Evolutionary conservation across 208 protist species (phyloP).

Genomic region (Leishmania martiniquensis): DNA sequence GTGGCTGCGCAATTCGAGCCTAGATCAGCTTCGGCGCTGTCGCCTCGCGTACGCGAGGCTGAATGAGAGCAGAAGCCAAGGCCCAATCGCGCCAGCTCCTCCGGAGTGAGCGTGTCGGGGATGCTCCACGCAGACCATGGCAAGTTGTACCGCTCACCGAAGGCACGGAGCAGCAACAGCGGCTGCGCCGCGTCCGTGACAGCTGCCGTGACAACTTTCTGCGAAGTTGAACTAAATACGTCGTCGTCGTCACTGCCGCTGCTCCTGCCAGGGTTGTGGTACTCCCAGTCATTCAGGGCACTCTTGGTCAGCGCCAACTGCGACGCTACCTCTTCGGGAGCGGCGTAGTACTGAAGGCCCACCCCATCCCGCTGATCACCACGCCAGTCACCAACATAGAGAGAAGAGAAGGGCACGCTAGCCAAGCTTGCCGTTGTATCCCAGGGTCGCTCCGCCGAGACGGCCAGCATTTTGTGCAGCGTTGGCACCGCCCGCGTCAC

Average conservation of each 20-base stretch:
- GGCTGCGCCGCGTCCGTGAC: slow-evolving; percentile 4
- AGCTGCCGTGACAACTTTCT: not conserved
- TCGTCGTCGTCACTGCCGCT: not conserved
- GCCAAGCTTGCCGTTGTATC: not conserved
- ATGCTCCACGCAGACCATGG: slow-evolving; percentile 61
- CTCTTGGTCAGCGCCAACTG: not conserved
- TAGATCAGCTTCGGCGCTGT: not conserved
- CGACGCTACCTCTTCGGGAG: slow-evolving; percentile 21
- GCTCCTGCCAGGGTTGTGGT: not conserved
- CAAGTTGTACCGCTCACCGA: slow-evolving; percentile 49
- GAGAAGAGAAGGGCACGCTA: slow-evolving; percentile 34
- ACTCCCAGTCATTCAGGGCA: not conserved
- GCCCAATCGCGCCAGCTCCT: slow-evolving; percentile 25
- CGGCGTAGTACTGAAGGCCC: slow-evolving; percentile 75
- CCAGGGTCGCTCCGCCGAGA: slow-evolving; percentile 1
- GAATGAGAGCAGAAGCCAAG: slow-evolving; percentile 21
- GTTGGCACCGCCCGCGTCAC: slow-evolving; percentile 1
- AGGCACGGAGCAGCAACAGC: slow-evolving; percentile 39
- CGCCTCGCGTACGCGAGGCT: not conserved
- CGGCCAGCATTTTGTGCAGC: slow-evolving; percentile 2
- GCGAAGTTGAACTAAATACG: not conserved
- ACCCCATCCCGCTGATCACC: slow-evolving; percentile 65
- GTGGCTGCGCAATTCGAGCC: no score
- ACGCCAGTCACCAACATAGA: slow-evolving; percentile 82
- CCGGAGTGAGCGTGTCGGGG: slow-evolving; percentile 33